Conservation (phyloP, 441 rosid species). For the California macrophylla region DNA sequence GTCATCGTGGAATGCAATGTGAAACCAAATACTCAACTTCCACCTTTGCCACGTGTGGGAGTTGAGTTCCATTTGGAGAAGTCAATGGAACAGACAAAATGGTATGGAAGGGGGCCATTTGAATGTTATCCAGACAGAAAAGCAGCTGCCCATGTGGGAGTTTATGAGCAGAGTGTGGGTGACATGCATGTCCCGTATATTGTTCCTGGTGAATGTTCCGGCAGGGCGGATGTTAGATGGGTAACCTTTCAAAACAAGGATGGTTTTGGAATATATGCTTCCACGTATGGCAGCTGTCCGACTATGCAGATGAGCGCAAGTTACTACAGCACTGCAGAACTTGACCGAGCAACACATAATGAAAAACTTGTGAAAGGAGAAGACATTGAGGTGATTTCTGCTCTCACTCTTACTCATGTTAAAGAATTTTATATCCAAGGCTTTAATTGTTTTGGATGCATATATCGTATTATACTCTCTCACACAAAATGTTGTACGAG, state of each 20-base stretch:
- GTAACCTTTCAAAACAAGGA: slow-evolving; percentile 61
- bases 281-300: slow-evolving; percentile 57
- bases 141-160: slow-evolving; percentile 75
- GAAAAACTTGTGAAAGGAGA: slow-evolving; percentile 68
- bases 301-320: slow-evolving; percentile 95
- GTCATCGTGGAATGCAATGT: slow-evolving; percentile 55
- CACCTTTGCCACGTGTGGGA: slow-evolving; percentile 86
- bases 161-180: slow-evolving; percentile 47
- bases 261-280: slow-evolving; percentile 75
- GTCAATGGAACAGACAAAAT: slow-evolving; percentile 51
- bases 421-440: neutral
- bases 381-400: slow-evolving; percentile 55
- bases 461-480: neutral
- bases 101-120: slow-evolving; percentile 95
- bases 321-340: slow-evolving; percentile 57
- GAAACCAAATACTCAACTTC: slow-evolving; percentile 60
- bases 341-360: slow-evolving; percentile 60
- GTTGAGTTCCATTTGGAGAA: slow-evolving; percentile 65
- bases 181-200: slow-evolving; percentile 91
- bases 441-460: neutral
- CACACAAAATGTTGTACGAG: neutral
- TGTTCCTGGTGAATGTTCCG: slow-evolving; percentile 79
- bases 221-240: slow-evolving; percentile 95
- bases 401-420: slow-evolving; percentile 2
- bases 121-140: slow-evolving; percentile 97